Conservation (phyloP, 2,329 filamentous ascomycete species). For the Camillea tinctor region DNA sequence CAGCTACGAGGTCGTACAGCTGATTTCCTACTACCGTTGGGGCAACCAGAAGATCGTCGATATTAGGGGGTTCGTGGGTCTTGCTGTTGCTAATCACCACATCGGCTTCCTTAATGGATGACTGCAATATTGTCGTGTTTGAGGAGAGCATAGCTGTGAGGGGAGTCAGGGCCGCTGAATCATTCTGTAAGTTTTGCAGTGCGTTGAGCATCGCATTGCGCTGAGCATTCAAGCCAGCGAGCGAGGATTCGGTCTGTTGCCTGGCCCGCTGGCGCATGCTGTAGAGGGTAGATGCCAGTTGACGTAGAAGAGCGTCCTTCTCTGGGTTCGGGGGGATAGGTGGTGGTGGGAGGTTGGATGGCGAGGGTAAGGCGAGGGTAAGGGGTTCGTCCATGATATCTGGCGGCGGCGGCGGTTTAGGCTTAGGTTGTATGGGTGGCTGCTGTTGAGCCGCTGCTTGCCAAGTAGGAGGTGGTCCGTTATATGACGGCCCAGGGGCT, state of each 20-base stretch:
- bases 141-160: constrained; percentile 69
- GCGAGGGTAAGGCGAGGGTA: constrained; percentile 47
- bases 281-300: constrained; percentile 69
- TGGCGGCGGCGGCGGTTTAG: constrained; percentile 44
- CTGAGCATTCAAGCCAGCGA: constrained; percentile 76
- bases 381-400: constrained; percentile 60
- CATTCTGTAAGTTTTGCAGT: constrained; percentile 67
- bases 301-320: constrained; percentile 80
- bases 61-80: constrained; percentile 66
- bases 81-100: constrained; percentile 71
- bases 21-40: constrained; percentile 92
- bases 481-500: constrained; percentile 13
- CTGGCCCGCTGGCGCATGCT: constrained; percentile 67
- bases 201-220: constrained; percentile 72
- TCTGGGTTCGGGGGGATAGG: constrained; percentile 95
- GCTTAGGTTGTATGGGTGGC: constrained; percentile 33
- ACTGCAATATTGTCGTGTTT: constrained; percentile 77
- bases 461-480: constrained; percentile 27
- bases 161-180: constrained; percentile 68
- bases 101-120: constrained; percentile 77
- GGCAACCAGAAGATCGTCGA: constrained; percentile 91
- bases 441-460: constrained; percentile 27
- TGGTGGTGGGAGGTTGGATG: constrained; percentile 62
- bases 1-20: constrained; percentile 83
- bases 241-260: constrained; percentile 69